A percentile compares a stretch with the other conserved stretches of the same genome.
phyloP scores from a whole-genome alignment of 768 basidiomycete genomes.

The Lactarius hengduanensis region DNA sequence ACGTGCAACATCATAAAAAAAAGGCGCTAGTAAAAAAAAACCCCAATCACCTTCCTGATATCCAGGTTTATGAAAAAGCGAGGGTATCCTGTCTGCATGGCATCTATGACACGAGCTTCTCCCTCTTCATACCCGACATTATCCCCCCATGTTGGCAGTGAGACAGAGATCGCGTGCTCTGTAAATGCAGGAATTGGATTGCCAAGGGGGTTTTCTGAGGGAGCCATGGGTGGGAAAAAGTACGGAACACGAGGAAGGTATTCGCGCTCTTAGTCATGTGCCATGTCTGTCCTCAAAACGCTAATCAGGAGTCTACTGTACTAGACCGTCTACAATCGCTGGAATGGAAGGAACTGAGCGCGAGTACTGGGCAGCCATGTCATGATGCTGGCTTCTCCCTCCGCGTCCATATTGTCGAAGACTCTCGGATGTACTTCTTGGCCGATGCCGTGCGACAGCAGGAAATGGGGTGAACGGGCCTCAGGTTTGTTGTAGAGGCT shows the following conservation, averaged over 20 bases:
- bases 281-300: no score
- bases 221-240: conserved; percentile 2
- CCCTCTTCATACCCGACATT: conserved; percentile 92
- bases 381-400: no score
- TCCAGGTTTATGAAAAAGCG: conserved; percentile 89
- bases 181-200: conserved; percentile 61
- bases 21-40: background rate
- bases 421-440: no score
- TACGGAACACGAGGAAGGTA: background rate
- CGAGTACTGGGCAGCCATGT: no score
- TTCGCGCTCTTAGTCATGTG: background rate
- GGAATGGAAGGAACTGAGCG: no score
- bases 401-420: no score
- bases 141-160: conserved; percentile 89
- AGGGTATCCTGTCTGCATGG: conserved; percentile 90
- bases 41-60: conserved; percentile 71
- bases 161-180: conserved; percentile 93
- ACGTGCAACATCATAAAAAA: conserved; percentile 2
- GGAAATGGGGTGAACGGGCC: no score
- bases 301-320: no score
- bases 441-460: no score
- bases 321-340: no score
- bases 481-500: no score
- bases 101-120: conserved; percentile 69
- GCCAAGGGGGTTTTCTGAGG: conserved; percentile 40